Percentiles rank a stretch among this genome's conserved stretches.
These are phyloP conservation scores for Tubosaeta sp. DNA, from an alignment of 768 basidiomycete genomes.

Conservation along the genomic window DNA sequence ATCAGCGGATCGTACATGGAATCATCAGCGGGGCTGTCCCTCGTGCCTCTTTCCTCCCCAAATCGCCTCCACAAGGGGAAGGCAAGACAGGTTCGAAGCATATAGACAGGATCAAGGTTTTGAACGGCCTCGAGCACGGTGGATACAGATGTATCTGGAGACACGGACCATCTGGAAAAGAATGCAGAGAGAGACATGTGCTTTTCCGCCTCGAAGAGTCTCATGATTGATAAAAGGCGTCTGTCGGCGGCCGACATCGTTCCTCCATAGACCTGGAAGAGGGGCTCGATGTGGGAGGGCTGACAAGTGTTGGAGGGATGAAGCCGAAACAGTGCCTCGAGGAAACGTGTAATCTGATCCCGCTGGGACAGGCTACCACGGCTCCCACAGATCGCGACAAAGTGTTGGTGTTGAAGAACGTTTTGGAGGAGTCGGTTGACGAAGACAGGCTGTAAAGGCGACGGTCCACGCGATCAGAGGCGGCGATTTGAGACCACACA, in stretches of 20 bases:
- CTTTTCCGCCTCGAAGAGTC: conserved; percentile 69
- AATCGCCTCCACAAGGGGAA: conserved; percentile 67
- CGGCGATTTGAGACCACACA: not conserved
- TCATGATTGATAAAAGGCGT: conserved; percentile 68
- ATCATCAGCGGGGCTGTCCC: conserved; percentile 28
- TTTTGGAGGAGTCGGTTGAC: conserved; percentile 75
- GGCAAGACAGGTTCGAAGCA: conserved; percentile 65
- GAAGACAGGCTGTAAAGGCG: conserved; percentile 48
- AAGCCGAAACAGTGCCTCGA: conserved; percentile 65
- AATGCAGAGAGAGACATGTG: conserved; percentile 61
- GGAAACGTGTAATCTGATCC: conserved; percentile 47
- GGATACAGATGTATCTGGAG: conserved; percentile 38
- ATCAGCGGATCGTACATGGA: conserved; percentile 79
- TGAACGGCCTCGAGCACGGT: conserved; percentile 62
- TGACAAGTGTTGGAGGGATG: conserved; percentile 86
- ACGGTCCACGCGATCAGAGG: not conserved
- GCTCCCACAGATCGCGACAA: conserved; percentile 45
- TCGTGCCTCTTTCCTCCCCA: conserved; percentile 31
- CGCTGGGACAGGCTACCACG: conserved; percentile 29
- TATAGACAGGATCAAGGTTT: conserved; percentile 60
- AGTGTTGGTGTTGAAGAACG: conserved; percentile 64
- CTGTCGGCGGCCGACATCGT: conserved; percentile 64
- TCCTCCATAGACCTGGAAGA: conserved; percentile 71
- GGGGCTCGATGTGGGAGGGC: conserved; percentile 73
- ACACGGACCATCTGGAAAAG: conserved; percentile 61